A percentile compares a stretch with the other conserved stretches of the same genome.
Conservation (phyloP, 192 early-diverging fungal species). For the Backusella macrospora region DNA sequence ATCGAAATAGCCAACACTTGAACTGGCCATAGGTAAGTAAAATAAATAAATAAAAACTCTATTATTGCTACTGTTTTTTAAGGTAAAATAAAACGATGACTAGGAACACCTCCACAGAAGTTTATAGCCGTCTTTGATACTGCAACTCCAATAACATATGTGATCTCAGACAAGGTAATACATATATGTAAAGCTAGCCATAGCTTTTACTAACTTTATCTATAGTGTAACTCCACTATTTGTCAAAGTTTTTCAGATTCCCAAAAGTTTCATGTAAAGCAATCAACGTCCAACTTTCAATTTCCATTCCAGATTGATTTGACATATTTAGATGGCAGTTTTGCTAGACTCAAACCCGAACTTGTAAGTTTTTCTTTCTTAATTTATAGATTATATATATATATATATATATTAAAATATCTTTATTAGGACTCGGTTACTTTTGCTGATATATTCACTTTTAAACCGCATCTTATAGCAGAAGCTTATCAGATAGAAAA, state of each 20-base stretch:
- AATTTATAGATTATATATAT: not conserved
- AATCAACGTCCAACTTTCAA: not conserved
- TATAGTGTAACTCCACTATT: slow-evolving; percentile 6
- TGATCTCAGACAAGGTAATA: not conserved
- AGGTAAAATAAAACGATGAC: too few relatives aligned
- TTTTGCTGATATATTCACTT: not conserved
- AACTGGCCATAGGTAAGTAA: not conserved
- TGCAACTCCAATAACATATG: slow-evolving; percentile 11
- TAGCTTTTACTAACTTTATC: not conserved
- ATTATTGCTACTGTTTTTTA: too few relatives aligned
- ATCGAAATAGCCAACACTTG: not conserved
- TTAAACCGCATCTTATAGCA: not conserved
- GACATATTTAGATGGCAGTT: slow-evolving; percentile 3
- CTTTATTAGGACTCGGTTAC: not conserved
- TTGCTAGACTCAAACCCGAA: not conserved
- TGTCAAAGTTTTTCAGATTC: not conserved
- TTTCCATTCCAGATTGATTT: slow-evolving; percentile 13
- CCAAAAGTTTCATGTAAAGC: not conserved
- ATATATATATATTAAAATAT: not conserved
- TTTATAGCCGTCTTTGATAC: slow-evolving; percentile 2
- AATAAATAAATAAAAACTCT: too few relatives aligned
- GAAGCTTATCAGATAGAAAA: not conserved
- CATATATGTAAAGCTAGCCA: not conserved
- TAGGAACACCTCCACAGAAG: not conserved
- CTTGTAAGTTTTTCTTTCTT: not conserved